These are phyloP conservation scores for Zasmidium cellare DNA, from an alignment of 2,329 filamentous ascomycete species.

Conservation along the genomic window DNA sequence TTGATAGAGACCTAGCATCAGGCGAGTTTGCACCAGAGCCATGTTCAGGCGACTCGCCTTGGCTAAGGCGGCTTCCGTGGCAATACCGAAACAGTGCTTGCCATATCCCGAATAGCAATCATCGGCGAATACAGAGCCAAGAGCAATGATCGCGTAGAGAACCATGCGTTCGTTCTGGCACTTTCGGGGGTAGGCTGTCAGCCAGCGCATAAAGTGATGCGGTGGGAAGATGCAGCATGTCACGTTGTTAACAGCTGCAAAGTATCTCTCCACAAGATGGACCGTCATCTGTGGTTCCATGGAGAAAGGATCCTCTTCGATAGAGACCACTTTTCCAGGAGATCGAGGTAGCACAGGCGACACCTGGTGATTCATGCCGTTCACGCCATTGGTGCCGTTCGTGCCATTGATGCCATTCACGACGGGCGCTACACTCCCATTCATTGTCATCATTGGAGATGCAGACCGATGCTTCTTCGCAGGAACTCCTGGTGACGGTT, in stretches of 20 bases:
- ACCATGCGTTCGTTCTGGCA: constrained; percentile 55
- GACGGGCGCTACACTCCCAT: constrained; percentile 5
- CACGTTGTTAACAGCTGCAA: constrained; percentile 56
- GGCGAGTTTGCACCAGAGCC: constrained; percentile 65
- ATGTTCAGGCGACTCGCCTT: constrained; percentile 56
- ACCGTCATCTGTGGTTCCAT: constrained; percentile 50
- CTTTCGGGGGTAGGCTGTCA: constrained; percentile 46
- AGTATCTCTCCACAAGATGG: constrained; percentile 58
- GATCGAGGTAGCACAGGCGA: constrained; percentile 21
- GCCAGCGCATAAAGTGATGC: constrained; percentile 56
- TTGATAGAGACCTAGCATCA: constrained; percentile 68
- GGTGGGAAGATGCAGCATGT: constrained; percentile 59
- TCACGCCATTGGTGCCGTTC: constrained; percentile 1
- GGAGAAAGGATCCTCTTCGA: constrained; percentile 56
- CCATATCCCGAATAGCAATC: constrained; percentile 43
- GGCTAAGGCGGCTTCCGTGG: constrained; percentile 57
- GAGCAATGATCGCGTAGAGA: constrained; percentile 59
- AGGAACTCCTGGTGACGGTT: constrained; percentile 21
- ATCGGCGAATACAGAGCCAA: constrained; percentile 59
- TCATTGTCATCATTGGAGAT: constrained; percentile 23
- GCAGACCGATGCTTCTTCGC: constrained; percentile 33
- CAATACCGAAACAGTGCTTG: constrained; percentile 54
- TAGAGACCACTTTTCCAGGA: constrained; percentile 37
- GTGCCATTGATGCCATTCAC: constrained; percentile 1
- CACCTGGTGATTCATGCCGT: constrained; percentile 22